A percentile compares a stretch with the other conserved stretches of the same genome.
Conservation (phyloP, 495 filamentous ascomycete genomes). For the Neurospora sp. region DNA sequence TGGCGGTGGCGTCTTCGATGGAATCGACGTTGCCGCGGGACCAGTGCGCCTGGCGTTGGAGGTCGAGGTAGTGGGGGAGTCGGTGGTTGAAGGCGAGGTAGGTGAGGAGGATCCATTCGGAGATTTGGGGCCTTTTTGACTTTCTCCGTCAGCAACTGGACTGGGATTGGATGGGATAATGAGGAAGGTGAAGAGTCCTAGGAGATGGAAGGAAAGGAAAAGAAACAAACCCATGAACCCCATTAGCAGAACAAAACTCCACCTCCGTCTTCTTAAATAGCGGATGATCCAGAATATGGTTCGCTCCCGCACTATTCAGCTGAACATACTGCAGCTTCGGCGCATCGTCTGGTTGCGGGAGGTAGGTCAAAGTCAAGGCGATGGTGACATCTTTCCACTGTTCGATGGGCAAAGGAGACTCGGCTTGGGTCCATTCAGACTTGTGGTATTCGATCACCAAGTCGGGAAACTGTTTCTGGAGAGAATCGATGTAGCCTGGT, state of each 20-base stretch:
- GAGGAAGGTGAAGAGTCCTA: no score
- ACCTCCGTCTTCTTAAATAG: slow-evolving; percentile 55
- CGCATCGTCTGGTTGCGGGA: slow-evolving; percentile 36
- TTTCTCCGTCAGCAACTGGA: no score
- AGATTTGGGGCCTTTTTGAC: slow-evolving; percentile 47
- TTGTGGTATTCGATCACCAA: slow-evolving; percentile 31
- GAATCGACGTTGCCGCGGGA: slow-evolving; percentile 19
- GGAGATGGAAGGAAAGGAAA: no score
- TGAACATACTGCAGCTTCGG: slow-evolving; percentile 63
- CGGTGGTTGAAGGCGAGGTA: slow-evolving; percentile 40
- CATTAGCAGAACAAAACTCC: slow-evolving; percentile 59
- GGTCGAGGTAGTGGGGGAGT: slow-evolving; percentile 13
- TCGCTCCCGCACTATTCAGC: slow-evolving; percentile 62
- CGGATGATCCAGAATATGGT: slow-evolving; percentile 52
- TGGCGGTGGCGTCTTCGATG: slow-evolving; percentile 32
- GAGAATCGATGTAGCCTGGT: slow-evolving; percentile 25
- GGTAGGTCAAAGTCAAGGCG: slow-evolving; percentile 45
- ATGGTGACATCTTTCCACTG: slow-evolving; percentile 53
- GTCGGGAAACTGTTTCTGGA: slow-evolving; percentile 41
- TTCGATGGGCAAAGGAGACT: slow-evolving; percentile 20
- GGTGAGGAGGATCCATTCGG: slow-evolving; percentile 61
- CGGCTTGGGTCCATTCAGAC: slow-evolving; percentile 2
- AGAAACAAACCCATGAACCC: slow-evolving; percentile 51
- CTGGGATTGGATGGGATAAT: no score
- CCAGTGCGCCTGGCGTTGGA: slow-evolving; percentile 42